Evolutionary conservation across 73 alveolate species (phyloP).

Genomic region (Halteria grandinella): DNA sequence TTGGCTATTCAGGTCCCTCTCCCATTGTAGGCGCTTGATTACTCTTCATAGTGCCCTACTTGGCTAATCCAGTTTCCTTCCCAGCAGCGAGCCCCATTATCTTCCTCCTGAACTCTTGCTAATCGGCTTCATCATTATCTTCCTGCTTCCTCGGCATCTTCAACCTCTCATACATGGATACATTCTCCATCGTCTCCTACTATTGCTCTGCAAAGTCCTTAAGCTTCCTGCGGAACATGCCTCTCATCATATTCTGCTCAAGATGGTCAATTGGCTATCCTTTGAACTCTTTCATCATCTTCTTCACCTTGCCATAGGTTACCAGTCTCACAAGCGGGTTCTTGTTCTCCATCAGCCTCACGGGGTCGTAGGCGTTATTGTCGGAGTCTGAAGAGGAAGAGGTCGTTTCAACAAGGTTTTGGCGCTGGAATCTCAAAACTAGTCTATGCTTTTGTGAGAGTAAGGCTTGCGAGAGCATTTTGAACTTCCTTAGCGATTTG

Average conservation of each 20-base stretch:
- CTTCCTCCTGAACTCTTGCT: too few relatives aligned
- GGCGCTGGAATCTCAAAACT: conserved; percentile 33
- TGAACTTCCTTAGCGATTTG: conserved; percentile 34
- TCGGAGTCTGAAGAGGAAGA: conserved; percentile 50
- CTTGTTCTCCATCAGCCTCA: conserved; percentile 12
- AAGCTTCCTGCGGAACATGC: conserved; percentile 19
- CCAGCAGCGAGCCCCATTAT: too few relatives aligned
- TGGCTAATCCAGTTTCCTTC: too few relatives aligned
- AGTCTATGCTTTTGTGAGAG: conserved; percentile 9
- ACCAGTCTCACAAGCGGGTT: conserved; percentile 36
- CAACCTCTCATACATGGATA: background rate
- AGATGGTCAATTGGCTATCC: background rate
- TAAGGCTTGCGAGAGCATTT: conserved; percentile 2
- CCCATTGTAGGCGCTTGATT: too few relatives aligned
- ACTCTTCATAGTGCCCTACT: too few relatives aligned
- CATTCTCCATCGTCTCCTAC: conserved; percentile 3
- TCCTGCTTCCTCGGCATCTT: too few relatives aligned
- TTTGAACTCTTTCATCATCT: background rate
- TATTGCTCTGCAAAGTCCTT: conserved; percentile 6
- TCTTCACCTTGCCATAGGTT: conserved; percentile 34
- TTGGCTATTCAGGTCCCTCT: too few relatives aligned
- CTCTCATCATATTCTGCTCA: conserved; percentile 26
- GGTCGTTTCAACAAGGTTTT: conserved; percentile 9
- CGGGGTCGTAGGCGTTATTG: background rate
- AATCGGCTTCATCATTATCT: too few relatives aligned